phyloP scores from a whole-genome alignment of 495 filamentous ascomycete species.

The Extremus antarcticus region DNA sequence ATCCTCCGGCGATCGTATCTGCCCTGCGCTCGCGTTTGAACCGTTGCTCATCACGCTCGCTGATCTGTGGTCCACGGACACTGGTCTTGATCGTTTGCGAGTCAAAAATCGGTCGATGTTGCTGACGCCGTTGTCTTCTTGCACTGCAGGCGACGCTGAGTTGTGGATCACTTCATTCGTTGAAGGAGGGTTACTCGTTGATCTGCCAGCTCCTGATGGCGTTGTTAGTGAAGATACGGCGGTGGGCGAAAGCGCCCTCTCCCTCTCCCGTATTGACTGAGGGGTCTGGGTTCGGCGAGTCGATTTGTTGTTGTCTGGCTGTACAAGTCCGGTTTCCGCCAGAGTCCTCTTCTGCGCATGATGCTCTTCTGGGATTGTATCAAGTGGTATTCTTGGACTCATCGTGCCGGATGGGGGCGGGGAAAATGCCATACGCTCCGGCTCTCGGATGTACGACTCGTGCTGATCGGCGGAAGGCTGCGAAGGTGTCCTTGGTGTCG shows the following conservation, averaged over 20 bases:
- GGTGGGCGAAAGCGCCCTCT: neutral
- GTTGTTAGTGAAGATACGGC: neutral
- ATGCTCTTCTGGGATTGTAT: conserved; percentile 34
- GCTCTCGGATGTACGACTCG: neutral
- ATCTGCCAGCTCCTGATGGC: neutral
- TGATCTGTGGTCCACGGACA: conserved; percentile 24
- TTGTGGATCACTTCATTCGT: conserved; percentile 43
- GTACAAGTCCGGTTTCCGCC: conserved; percentile 24
- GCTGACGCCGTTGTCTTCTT: conserved; percentile 35
- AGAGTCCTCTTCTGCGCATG: conserved; percentile 32
- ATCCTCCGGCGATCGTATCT: conserved; percentile 44
- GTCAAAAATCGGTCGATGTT: conserved; percentile 28
- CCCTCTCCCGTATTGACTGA: conserved; percentile 17
- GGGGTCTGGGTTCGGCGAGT: conserved; percentile 21
- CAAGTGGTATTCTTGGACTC: conserved; percentile 22
- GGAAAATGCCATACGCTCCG: neutral
- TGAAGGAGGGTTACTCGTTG: conserved; percentile 28
- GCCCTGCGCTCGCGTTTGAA: conserved; percentile 37
- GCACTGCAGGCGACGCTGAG: conserved; percentile 40
- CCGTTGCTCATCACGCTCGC: conserved; percentile 36
- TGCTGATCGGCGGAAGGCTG: neutral
- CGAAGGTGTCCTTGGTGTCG: neutral
- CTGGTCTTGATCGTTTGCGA: conserved; percentile 22
- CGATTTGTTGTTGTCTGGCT: conserved; percentile 28
- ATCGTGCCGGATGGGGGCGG: conserved; percentile 15